phyloP scores from a whole-genome alignment of 2,329 filamentous ascomycete species.

The Aspergillus ochraceus region DNA sequence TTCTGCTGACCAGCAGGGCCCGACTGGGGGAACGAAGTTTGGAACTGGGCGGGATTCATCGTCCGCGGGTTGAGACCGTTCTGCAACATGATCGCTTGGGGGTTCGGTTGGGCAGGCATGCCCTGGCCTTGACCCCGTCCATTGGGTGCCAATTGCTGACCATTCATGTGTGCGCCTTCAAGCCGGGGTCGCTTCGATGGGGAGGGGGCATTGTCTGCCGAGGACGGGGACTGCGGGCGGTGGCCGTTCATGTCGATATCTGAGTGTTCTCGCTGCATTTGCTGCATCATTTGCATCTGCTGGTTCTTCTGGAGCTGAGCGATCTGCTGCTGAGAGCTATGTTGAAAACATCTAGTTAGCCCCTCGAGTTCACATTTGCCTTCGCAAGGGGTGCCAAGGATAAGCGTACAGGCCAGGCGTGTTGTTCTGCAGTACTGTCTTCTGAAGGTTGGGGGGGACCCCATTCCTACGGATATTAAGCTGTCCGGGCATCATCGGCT shows the following conservation, averaged over 20 bases:
- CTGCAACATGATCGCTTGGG: conserved; percentile 54
- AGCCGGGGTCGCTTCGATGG: conserved; percentile 87
- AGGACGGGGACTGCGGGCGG: conserved; percentile 77
- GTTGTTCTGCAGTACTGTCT: conserved; percentile 77
- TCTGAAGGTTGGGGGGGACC: conserved; percentile 56
- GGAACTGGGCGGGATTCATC: conserved; percentile 75
- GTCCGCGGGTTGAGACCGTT: conserved; percentile 74
- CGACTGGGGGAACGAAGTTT: conserved; percentile 56
- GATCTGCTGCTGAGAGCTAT: conserved; percentile 65
- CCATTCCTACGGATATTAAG: conserved; percentile 58
- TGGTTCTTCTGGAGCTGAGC: conserved; percentile 65
- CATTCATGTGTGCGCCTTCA: conserved; percentile 71
- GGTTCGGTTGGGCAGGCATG: conserved; percentile 67
- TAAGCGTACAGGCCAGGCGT: conserved; percentile 40
- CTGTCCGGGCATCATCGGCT: conserved; percentile 60
- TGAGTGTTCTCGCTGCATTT: conserved; percentile 86
- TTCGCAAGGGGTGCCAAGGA: background rate
- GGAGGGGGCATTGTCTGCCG: conserved; percentile 84
- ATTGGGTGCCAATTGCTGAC: conserved; percentile 75
- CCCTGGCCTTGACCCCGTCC: conserved; percentile 67
- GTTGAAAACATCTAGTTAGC: background rate
- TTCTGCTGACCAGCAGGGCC: conserved; percentile 69
- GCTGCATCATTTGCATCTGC: conserved; percentile 63
- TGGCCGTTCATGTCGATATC: conserved; percentile 82
- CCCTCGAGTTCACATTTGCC: background rate